phyloP scores from a whole-genome alignment of 805 yeast genomes.

The Brettanomyces custersianus region DNA sequence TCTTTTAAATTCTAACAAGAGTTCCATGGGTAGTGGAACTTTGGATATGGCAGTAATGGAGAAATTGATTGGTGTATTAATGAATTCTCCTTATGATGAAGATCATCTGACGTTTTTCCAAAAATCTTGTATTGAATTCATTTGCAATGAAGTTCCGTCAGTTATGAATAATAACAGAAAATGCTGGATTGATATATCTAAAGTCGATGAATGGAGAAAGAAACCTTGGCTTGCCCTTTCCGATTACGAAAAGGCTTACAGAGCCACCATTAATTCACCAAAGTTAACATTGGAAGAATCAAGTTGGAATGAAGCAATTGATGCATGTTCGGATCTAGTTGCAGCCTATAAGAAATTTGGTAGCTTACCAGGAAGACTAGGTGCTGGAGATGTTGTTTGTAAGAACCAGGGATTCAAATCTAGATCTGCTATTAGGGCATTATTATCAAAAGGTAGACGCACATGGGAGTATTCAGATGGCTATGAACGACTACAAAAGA shows the following conservation, averaged over 20 bases:
- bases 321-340: slow-evolving; percentile 65
- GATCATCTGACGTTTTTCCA: slow-evolving; percentile 52
- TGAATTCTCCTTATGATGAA: slow-evolving; percentile 36
- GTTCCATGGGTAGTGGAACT: slow-evolving; percentile 40
- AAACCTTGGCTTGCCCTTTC: slow-evolving; percentile 85
- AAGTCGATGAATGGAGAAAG: slow-evolving; percentile 78
- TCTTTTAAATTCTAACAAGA: slow-evolving; percentile 48
- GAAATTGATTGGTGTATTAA: slow-evolving; percentile 57
- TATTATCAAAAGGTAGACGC: slow-evolving; percentile 69
- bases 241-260: slow-evolving; percentile 77
- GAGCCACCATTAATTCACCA: slow-evolving; percentile 60
- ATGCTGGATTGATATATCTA: slow-evolving; percentile 77
- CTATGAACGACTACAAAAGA: slow-evolving; percentile 53
- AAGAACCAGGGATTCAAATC: slow-evolving; percentile 89
- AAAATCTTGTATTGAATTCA: slow-evolving; percentile 56
- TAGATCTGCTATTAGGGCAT: slow-evolving; percentile 56
- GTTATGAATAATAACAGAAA: slow-evolving; percentile 60
- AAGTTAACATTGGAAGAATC: slow-evolving; percentile 51
- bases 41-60: slow-evolving; percentile 73
- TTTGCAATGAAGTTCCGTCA: slow-evolving; percentile 59
- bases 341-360: slow-evolving; percentile 86
- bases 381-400: slow-evolving; percentile 79
- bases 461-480: slow-evolving; percentile 77
- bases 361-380: slow-evolving; percentile 69
- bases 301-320: slow-evolving; percentile 74